Percentiles rank a stretch among this genome's conserved stretches.
Conservation (phyloP, 164 flowering plant species). For the Vitis rotundifolia region DNA sequence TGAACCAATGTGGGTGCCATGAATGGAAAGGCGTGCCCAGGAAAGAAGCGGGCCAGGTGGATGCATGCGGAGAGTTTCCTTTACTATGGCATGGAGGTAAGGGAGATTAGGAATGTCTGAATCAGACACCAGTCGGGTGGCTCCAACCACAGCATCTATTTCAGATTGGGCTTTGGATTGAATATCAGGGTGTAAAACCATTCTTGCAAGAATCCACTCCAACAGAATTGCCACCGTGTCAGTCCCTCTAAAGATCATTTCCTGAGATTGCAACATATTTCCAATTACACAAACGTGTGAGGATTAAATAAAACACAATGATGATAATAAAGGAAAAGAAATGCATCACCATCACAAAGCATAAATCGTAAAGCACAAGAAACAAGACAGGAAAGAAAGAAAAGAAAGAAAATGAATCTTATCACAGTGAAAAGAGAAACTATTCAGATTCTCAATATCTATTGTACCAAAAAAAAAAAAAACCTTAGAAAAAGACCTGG, state of each 20-base stretch:
- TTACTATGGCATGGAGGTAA: constrained; percentile 55
- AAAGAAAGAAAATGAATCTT: background rate
- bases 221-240: constrained; percentile 66
- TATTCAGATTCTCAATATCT: constrained; percentile 13
- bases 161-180: constrained; percentile 60
- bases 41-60: constrained; percentile 74
- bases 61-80: constrained; percentile 60
- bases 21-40: constrained; percentile 64
- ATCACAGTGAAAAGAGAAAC: constrained; percentile 1
- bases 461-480: background rate
- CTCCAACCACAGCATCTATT: constrained; percentile 39
- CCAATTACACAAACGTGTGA: background rate
- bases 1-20: constrained; percentile 46
- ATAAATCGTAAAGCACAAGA: background rate
- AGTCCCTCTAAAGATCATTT: constrained; percentile 71
- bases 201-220: constrained; percentile 71
- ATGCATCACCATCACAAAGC: background rate
- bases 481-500: background rate
- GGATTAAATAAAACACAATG: background rate
- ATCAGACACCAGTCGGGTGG: constrained; percentile 21
- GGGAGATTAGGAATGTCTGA: constrained; percentile 50
- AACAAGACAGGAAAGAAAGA: background rate
- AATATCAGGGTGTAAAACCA: constrained; percentile 60
- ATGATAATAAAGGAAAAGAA: background rate
- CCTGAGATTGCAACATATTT: constrained; percentile 30